Evolutionary conservation across 2,329 filamentous ascomycete species (phyloP).

Genomic region (Aspergillus clavatus): DNA sequence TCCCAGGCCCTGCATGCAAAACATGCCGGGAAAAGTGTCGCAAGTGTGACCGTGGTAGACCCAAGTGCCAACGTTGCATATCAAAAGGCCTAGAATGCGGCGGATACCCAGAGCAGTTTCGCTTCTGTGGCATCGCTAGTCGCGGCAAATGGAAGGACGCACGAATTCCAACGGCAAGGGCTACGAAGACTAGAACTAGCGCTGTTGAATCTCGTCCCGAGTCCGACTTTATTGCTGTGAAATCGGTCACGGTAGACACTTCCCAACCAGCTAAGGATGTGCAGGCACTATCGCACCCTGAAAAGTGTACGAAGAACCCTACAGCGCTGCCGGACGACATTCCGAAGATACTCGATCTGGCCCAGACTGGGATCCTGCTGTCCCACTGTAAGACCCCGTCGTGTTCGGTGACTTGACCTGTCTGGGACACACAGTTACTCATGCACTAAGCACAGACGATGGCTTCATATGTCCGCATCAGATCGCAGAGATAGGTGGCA

Average conservation of each 20-base stretch:
- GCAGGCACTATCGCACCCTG: background rate
- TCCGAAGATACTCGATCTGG: slow-evolving; percentile 6
- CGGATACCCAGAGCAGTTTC: slow-evolving; percentile 31
- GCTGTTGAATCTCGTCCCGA: background rate
- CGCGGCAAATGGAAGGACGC: slow-evolving; percentile 29
- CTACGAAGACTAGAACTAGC: background rate
- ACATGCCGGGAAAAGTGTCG: slow-evolving; percentile 33
- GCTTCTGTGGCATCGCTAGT: slow-evolving; percentile 28
- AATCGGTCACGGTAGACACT: background rate
- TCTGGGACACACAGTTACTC: background rate
- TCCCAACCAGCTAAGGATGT: background rate
- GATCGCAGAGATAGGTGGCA: slow-evolving; percentile 21
- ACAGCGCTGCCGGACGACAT: slow-evolving; percentile 2
- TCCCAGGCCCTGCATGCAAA: slow-evolving; percentile 27
- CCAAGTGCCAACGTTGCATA: slow-evolving; percentile 26
- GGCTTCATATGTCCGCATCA: slow-evolving; percentile 27
- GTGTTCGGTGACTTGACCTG: background rate
- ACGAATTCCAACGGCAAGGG: slow-evolving; percentile 12
- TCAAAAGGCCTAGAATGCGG: slow-evolving; percentile 28
- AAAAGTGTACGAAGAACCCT: background rate
- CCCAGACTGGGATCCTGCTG: slow-evolving; percentile 16
- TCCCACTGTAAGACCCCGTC: slow-evolving; percentile 22
- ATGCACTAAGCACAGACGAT: slow-evolving; percentile 20
- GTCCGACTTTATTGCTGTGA: background rate
- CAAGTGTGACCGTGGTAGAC: slow-evolving; percentile 28